A percentile compares a stretch with the other conserved stretches of the same genome.
These are phyloP conservation scores for Capillidium heterosporum DNA, from an alignment of 371 early-diverging fungal genomes.

Conservation along the genomic window DNA sequence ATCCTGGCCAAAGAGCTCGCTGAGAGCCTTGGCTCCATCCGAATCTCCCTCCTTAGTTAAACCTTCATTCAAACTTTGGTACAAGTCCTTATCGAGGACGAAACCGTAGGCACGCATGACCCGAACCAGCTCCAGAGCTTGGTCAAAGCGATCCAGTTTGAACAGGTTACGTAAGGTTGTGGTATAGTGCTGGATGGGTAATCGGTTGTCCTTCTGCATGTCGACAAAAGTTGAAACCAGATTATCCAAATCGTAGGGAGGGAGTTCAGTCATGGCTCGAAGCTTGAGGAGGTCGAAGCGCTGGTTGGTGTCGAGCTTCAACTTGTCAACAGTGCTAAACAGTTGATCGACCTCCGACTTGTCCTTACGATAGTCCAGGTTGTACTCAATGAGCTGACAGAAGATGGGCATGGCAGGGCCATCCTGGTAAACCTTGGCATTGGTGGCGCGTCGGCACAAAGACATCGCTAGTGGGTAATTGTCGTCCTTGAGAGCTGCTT, in stretches of 20 bases:
- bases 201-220: background rate
- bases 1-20: too few relatives aligned
- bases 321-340: background rate
- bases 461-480: background rate
- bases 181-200: background rate
- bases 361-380: background rate
- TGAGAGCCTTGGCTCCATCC: too few relatives aligned
- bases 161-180: background rate
- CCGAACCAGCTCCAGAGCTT: background rate
- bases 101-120: background rate
- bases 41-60: too few relatives aligned
- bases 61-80: too few relatives aligned
- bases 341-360: background rate
- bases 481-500: background rate
- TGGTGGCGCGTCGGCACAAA: too few relatives aligned
- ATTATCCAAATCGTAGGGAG: background rate
- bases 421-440: background rate
- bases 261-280: background rate
- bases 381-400: background rate
- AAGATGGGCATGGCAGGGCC: background rate
- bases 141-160: background rate
- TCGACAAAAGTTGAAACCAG: background rate
- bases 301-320: background rate
- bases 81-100: background rate
- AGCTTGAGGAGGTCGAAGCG: slow-evolving; percentile 1